A percentile compares a stretch with the other conserved stretches of the same genome.
phyloP scores from a whole-genome alignment of 305 asterid genomes.

The Coffea humblotiana region DNA sequence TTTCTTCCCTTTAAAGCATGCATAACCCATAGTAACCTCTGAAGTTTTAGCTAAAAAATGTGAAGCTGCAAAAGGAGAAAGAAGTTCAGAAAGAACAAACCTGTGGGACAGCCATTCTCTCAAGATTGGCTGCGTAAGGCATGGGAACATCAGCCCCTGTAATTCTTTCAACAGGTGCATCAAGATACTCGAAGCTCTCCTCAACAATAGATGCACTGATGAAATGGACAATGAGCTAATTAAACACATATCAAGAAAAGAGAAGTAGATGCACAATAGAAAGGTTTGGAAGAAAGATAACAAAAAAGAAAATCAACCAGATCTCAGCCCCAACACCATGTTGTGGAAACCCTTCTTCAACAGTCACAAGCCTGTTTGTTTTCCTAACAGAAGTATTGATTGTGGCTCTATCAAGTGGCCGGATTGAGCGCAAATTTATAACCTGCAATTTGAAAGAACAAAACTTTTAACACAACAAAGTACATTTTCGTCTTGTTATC shows the following conservation, averaged over 20 bases:
- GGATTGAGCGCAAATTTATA: slow-evolving; percentile 81
- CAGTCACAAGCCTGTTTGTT: slow-evolving; percentile 78
- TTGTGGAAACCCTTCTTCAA: slow-evolving; percentile 92
- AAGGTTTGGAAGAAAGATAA: not conserved
- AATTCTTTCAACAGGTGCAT: slow-evolving; percentile 93
- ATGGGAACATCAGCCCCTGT: slow-evolving; percentile 96
- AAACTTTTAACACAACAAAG: slow-evolving; percentile 4
- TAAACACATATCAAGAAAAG: not conserved
- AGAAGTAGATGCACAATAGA: not conserved
- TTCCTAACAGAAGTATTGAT: slow-evolving; percentile 83
- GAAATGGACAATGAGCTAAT: slow-evolving; percentile 14
- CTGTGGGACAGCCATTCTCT: slow-evolving; percentile 93
- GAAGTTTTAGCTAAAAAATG: not conserved
- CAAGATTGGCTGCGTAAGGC: slow-evolving; percentile 92
- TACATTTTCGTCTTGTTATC: not conserved
- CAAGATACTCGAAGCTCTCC: slow-evolving; percentile 88
- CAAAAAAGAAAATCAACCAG: slow-evolving; percentile 44
- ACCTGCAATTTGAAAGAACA: slow-evolving; percentile 42
- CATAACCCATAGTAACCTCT: not conserved
- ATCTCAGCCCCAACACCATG: slow-evolving; percentile 96
- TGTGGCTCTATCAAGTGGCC: slow-evolving; percentile 84
- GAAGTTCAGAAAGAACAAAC: slow-evolving; percentile 30
- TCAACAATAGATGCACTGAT: slow-evolving; percentile 79
- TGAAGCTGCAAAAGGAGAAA: not conserved
- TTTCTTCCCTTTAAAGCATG: not conserved